Conservation (phyloP, 306 rosid genomes). For the Spatholobus suberectus region DNA sequence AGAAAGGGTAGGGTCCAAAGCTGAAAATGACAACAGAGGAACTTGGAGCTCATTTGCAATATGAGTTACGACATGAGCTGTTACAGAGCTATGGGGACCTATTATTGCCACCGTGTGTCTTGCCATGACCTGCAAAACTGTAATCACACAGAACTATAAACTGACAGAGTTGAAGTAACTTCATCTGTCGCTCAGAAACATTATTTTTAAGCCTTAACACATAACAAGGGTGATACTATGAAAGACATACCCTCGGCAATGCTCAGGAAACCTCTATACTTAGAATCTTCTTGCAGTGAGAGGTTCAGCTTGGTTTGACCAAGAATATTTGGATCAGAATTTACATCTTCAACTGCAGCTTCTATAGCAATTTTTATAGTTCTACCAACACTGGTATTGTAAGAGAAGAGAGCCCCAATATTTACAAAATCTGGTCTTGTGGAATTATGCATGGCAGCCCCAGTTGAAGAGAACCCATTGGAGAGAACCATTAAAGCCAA, state of each 20-base stretch:
- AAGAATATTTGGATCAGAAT: constrained; percentile 80
- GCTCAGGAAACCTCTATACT: constrained; percentile 81
- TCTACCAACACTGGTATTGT: constrained; percentile 60
- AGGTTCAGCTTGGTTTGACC: constrained; percentile 62
- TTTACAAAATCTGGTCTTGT: constrained; percentile 64
- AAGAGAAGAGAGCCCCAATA: constrained; percentile 79
- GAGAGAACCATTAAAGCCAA: constrained; percentile 54
- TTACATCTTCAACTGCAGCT: constrained; percentile 77
- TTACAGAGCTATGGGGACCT: constrained; percentile 87
- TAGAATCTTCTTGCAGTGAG: constrained; percentile 70
- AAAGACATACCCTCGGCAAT: constrained; percentile 78
- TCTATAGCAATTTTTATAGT: constrained; percentile 67
- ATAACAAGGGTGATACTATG: constrained; percentile 6
- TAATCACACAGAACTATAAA: constrained; percentile 32
- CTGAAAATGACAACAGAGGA: constrained; percentile 82
- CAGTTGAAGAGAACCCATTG: constrained; percentile 56
- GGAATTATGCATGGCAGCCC: constrained; percentile 47
- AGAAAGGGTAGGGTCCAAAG: constrained; percentile 84
- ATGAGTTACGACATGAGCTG: constrained; percentile 89
- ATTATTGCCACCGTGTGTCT: constrained; percentile 82
- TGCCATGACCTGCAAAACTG: constrained; percentile 89
- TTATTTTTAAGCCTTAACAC: not conserved
- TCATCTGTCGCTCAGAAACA: constrained; percentile 16
- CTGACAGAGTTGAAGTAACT: constrained; percentile 20
- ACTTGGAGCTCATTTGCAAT: constrained; percentile 92